Percentiles rank a stretch among this genome's conserved stretches.
Evolutionary conservation across 1,139 yeast species (phyloP).

Genomic region (Cylindricascospora bacillispora): DNA sequence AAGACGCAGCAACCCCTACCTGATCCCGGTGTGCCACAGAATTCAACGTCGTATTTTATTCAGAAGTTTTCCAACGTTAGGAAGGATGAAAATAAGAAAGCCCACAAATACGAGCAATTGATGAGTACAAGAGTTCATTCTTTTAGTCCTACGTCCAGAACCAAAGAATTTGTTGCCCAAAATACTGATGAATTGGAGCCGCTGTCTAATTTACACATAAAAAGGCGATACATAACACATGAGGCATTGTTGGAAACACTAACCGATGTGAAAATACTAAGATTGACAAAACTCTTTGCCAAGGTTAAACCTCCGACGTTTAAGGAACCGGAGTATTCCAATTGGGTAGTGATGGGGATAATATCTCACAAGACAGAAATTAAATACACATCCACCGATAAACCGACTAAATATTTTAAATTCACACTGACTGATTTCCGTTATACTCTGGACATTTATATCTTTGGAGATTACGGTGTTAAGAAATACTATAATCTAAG

Average conservation of each 20-base stretch:
- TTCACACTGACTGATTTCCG: conserved; percentile 58
- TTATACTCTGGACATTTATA: conserved; percentile 42
- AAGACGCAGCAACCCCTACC: no score
- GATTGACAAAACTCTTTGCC: conserved; percentile 47
- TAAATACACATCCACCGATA: conserved; percentile 31
- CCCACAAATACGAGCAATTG: conserved; percentile 13
- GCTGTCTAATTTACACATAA: conserved; percentile 27
- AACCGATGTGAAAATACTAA: conserved; percentile 37
- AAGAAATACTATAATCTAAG: conserved; percentile 59
- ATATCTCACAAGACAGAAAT: conserved; percentile 47
- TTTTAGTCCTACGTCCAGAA: no score
- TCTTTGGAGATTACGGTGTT: conserved; percentile 53
- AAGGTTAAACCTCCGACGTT: conserved; percentile 59
- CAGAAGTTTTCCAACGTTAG: conserved; percentile 20
- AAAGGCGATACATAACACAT: conserved; percentile 35
- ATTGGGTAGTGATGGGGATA: conserved; percentile 67
- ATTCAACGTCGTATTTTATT: conserved; percentile 27
- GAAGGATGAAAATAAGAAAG: conserved; percentile 13
- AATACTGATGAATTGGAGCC: conserved; percentile 28
- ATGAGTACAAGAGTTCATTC: conserved; percentile 26
- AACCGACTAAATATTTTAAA: conserved; percentile 42
- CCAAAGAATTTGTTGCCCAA: no score
- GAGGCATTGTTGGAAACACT: conserved; percentile 28
- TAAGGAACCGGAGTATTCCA: conserved; percentile 53
- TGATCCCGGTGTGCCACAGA: no score